Conservation (phyloP, 1,284 basidiomycete genomes). For the Athelia sp. region DNA sequence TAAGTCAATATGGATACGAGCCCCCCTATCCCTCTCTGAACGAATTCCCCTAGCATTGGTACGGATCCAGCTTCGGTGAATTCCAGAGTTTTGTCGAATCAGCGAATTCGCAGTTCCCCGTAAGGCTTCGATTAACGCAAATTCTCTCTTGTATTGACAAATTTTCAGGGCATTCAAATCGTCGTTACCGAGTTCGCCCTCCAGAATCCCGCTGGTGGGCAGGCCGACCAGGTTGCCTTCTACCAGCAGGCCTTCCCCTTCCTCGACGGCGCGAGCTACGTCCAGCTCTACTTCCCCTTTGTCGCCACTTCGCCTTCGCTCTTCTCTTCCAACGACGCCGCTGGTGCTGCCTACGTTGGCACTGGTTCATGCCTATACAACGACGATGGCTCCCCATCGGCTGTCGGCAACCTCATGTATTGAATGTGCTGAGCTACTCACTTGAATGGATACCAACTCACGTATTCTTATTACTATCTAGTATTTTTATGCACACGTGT, state of each 20-base stretch:
- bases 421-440: too few relatives aligned
- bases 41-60: constrained; percentile 3
- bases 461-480: too few relatives aligned
- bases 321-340: not conserved
- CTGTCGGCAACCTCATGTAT: constrained; percentile 11
- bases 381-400: constrained; percentile 11
- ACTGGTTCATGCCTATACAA: constrained; percentile 14
- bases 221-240: not conserved
- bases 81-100: constrained; percentile 5
- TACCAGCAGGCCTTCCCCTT: constrained; percentile 6
- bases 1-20: not conserved
- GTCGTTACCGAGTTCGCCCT: not conserved
- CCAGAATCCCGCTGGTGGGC: not conserved
- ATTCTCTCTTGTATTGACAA: not conserved
- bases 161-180: constrained; percentile 9
- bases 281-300: constrained; percentile 1
- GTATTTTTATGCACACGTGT: too few relatives aligned
- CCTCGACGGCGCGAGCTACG: not conserved
- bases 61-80: constrained; percentile 1
- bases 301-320: constrained; percentile 1
- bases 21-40: not conserved
- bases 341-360: constrained; percentile 8
- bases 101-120: constrained; percentile 5
- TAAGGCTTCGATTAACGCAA: not conserved
- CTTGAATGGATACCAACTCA: too few relatives aligned